Evolutionary conservation across 176 grass and related monocot genomes (phyloP).

Genomic region (Phoenix dactylifera): DNA sequence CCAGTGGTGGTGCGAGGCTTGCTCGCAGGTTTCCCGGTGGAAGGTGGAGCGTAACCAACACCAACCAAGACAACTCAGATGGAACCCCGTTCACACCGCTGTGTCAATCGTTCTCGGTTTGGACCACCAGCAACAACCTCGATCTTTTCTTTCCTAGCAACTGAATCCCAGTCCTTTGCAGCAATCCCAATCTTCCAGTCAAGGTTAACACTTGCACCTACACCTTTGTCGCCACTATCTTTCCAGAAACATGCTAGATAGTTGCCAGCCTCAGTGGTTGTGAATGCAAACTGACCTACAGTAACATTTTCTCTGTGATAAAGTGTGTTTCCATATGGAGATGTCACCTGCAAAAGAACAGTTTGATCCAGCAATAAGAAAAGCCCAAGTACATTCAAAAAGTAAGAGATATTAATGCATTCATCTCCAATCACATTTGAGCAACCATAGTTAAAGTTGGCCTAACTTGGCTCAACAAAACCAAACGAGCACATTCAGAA

Average conservation of each 20-base stretch:
- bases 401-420: not conserved
- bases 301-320: conserved; percentile 40
- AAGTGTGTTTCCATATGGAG: conserved; percentile 74
- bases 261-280: conserved; percentile 64
- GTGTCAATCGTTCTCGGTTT: too few relatives aligned
- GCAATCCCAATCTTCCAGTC: conserved; percentile 80
- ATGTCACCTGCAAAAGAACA: conserved; percentile 53
- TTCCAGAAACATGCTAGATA: conserved; percentile 58
- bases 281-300: conserved; percentile 60
- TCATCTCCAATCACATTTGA: too few relatives aligned
- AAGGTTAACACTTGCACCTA: conserved; percentile 49
- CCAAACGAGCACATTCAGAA: too few relatives aligned
- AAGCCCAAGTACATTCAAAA: too few relatives aligned
- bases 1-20: too few relatives aligned
- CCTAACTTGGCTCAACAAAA: too few relatives aligned
- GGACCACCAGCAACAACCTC: too few relatives aligned
- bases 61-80: too few relatives aligned
- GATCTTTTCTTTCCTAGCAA: conserved; percentile 64
- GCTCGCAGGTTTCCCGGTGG: too few relatives aligned
- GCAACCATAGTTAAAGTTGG: too few relatives aligned
- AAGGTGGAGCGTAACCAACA: too few relatives aligned
- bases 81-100: too few relatives aligned
- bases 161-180: conserved; percentile 57
- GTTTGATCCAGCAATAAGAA: not conserved
- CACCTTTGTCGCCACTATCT: conserved; percentile 37